Evolutionary conservation across 2,329 filamentous ascomycete species (phyloP), one percentile per base, ranked within the genome.

Genomic region (Xylaria arbuscula): DNA sequence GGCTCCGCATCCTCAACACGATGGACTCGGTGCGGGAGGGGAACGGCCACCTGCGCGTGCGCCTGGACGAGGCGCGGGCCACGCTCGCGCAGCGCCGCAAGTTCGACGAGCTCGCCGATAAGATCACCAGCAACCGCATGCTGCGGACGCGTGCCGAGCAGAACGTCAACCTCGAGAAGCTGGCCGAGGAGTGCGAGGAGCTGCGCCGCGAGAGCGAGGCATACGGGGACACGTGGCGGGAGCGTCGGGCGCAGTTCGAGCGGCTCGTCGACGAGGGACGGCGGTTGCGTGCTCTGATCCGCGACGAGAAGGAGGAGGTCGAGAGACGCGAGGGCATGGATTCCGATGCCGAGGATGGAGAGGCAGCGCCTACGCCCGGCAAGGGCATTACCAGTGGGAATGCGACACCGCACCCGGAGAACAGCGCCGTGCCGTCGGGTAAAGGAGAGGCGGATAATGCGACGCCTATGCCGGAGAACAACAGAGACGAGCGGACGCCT

Each of bases 251-350:
- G 74, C 93, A 97, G 80, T 97, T 98, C 80, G 92, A 91, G 66
- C 87, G 89, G 64, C 94, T 98, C 75, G 92, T 97, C 78, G 92
- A 94, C 68, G 95, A 98, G 82, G 93, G 93, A n/a, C 92, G 92
- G 87, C 86, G 93, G 71, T 86, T 98, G 79, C 85, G 94, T 66
- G 87, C 93, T 57, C 86, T 97, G 78, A 97, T 98, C 76, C 90
- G 94, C 69, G 94, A 97, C 76, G 95, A 98, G 84, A 97, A 97
- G 82, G 94, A 97, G 79, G 94, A 97, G 81, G 93, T 96, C 0
- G 94, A 97, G 81, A 86, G 93, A 50, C 88, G 93, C 63, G 93
- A 97, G 79, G 93, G 93, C 36, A 93, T 93, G 89, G 87, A 89
- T 65, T 89, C 89, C 72, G 90, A 89, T 56, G 87, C 84, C 17